Conservation (phyloP, 208 protist species). For the Acanthamoeba royreba region DNA sequence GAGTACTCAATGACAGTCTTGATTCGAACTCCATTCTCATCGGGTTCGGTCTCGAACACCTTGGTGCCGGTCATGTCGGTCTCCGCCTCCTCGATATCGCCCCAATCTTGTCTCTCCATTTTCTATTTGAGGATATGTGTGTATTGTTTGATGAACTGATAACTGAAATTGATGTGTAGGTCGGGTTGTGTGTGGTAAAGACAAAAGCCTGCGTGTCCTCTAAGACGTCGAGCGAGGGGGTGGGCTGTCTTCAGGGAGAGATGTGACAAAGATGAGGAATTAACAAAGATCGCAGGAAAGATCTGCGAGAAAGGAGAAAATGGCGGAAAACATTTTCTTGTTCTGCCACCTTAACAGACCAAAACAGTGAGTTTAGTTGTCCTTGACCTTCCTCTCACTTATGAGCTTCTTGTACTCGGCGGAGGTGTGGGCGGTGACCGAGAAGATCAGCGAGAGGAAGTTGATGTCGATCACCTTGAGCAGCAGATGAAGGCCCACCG, state of each 20-base stretch:
- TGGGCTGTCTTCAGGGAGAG: background rate
- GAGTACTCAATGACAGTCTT: constrained; percentile 48
- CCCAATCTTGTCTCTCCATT: background rate
- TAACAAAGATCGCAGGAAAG: background rate
- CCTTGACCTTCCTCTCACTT: background rate
- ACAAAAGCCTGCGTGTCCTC: background rate
- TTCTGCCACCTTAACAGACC: no score
- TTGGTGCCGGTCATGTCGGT: constrained; percentile 40
- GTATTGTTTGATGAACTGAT: background rate
- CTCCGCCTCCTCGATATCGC: constrained; percentile 43
- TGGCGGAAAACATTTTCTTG: no score
- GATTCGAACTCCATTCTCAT: constrained; percentile 15
- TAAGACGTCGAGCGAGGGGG: background rate
- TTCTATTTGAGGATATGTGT: background rate
- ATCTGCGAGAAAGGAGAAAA: background rate
- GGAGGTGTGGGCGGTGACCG: background rate
- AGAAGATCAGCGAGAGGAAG: background rate
- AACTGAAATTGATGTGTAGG: background rate
- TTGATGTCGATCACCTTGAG: background rate
- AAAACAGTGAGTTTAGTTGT: background rate
- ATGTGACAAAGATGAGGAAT: no score
- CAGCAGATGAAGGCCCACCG: constrained; percentile 16
- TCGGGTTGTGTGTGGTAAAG: background rate
- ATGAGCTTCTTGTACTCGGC: constrained; percentile 10
- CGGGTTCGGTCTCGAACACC: background rate